Evolutionary conservation across 495 filamentous ascomycete genomes (phyloP).

Genomic region (Aspergillus baeticus): DNA sequence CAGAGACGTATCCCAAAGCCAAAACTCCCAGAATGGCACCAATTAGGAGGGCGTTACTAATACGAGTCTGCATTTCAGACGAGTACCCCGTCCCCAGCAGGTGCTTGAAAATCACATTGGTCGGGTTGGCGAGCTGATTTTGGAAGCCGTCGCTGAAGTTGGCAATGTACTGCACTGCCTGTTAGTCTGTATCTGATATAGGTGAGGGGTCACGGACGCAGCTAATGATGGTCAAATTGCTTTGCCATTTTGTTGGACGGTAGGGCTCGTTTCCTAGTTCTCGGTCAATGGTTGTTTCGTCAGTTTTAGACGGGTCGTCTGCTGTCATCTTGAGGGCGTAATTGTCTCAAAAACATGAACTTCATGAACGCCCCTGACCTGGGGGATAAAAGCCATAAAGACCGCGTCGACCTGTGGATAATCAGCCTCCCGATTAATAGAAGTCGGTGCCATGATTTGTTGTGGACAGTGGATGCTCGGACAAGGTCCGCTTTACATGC

Average conservation of each 20-base stretch:
- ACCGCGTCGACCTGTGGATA: neutral
- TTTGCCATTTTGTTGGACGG: conserved; percentile 14
- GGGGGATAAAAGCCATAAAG: neutral
- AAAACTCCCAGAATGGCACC: conserved; percentile 38
- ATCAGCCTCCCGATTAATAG: neutral
- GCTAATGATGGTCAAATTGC: conserved; percentile 14
- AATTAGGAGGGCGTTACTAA: conserved; percentile 33
- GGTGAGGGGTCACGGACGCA: conserved; percentile 1
- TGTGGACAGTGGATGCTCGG: neutral
- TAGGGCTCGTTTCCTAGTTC: conserved; percentile 7
- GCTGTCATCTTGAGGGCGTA: neutral
- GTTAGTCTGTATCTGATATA: neutral
- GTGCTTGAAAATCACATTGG: conserved; percentile 39
- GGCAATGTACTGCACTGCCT: conserved; percentile 28
- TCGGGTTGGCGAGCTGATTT: conserved; percentile 34
- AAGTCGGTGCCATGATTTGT: neutral
- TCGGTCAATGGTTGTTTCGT: conserved; percentile 21
- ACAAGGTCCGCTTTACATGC: neutral
- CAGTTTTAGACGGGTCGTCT: conserved; percentile 16
- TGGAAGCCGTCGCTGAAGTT: conserved; percentile 41
- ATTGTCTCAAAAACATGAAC: neutral
- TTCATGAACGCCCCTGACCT: no score
- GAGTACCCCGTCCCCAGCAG: conserved; percentile 30
- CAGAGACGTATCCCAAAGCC: conserved; percentile 30
- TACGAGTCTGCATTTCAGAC: conserved; percentile 35